Conservation (phyloP, 2,329 filamentous ascomycete species). For the Talaromyces sp. region DNA sequence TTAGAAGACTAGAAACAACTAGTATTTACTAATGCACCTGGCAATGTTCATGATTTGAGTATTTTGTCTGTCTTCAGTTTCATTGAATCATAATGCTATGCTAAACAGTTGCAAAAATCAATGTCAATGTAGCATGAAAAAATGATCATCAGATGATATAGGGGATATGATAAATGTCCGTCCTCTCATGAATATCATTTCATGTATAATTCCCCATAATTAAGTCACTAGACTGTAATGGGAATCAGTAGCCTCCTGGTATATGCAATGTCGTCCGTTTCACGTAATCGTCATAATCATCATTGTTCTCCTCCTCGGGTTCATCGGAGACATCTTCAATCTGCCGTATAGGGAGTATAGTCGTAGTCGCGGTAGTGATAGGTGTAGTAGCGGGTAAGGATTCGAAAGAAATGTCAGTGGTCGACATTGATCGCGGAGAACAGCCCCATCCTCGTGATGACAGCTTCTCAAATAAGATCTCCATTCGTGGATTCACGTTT, state of each 20-base stretch:
- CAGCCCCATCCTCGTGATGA: conserved; percentile 13
- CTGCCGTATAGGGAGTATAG: background rate
- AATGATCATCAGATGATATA: background rate
- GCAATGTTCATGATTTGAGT: too few relatives aligned
- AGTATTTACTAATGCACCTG: background rate
- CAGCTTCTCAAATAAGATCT: conserved; percentile 16
- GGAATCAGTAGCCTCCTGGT: background rate
- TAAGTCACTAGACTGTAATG: background rate
- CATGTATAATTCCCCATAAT: background rate
- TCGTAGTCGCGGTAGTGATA: background rate
- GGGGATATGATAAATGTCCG: background rate
- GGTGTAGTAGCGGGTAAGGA: background rate
- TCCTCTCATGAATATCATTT: background rate
- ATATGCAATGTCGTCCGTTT: background rate
- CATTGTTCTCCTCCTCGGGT: background rate
- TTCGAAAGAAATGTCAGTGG: background rate
- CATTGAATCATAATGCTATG: background rate
- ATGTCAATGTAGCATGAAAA: background rate
- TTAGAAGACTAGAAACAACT: background rate
- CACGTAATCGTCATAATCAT: conserved; percentile 4
- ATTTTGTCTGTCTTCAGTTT: too few relatives aligned
- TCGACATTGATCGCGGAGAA: background rate
- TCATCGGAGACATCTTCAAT: conserved; percentile 1
- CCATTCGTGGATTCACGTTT: conserved; percentile 17
- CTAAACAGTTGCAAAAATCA: background rate